Conservation (phyloP, 2,329 filamentous ascomycete species). For the Bimuria novae-zelandiae region DNA sequence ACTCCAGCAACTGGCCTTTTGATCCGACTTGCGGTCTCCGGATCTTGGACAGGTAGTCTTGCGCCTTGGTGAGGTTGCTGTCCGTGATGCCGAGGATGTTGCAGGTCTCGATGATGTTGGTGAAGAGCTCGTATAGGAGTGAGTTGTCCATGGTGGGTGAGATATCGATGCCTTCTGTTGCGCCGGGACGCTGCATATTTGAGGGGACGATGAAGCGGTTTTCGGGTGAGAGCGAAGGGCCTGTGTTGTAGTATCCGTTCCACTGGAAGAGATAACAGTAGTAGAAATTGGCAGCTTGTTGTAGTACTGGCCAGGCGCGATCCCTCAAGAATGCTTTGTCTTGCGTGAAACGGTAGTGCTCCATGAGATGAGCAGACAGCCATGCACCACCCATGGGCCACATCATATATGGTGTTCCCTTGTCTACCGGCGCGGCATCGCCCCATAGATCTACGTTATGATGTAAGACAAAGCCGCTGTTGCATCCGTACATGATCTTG, state of each 20-base stretch:
- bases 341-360: constrained; percentile 17
- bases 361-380: constrained; percentile 16
- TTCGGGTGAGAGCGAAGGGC: constrained; percentile 43
- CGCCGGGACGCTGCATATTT: background rate
- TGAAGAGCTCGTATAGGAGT: constrained; percentile 46
- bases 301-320: constrained; percentile 21
- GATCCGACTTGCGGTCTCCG: constrained; percentile 4
- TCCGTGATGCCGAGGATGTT: background rate
- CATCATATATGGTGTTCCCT: constrained; percentile 10
- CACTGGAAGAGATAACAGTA: constrained; percentile 27
- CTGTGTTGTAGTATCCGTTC: constrained; percentile 28
- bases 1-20: constrained; percentile 29
- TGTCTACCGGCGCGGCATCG: constrained; percentile 19
- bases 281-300: constrained; percentile 44
- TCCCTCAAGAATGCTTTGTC: constrained; percentile 20
- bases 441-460: constrained; percentile 26
- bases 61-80: background rate
- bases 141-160: constrained; percentile 26
- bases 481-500: constrained; percentile 16
- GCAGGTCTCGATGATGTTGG: constrained; percentile 23
- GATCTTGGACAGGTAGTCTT: constrained; percentile 4
- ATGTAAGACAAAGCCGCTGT: constrained; percentile 19
- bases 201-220: constrained; percentile 25
- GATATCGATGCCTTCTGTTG: constrained; percentile 5
- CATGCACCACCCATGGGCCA: constrained; percentile 25